These are phyloP conservation scores for Plasmodiophora brassicae DNA, from an alignment of 208 protist species.

Conservation along the genomic window DNA sequence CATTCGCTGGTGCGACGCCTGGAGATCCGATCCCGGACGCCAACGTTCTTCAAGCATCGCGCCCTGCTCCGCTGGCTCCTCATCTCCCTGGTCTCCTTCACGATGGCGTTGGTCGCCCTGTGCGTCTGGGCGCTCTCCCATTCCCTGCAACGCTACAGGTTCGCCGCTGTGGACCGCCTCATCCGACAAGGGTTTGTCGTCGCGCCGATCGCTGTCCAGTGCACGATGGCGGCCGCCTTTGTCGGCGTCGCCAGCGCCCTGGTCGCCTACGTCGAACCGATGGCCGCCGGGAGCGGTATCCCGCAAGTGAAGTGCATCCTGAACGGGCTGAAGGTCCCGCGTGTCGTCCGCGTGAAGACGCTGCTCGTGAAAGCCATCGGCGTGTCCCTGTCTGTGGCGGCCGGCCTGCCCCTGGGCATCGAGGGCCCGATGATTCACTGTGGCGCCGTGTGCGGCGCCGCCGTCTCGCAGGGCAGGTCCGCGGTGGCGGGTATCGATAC, in stretches of 20 bases:
- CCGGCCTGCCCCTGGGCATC: slow-evolving; percentile 79
- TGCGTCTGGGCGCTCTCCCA: not conserved
- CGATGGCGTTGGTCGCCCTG: not conserved
- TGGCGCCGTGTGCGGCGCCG: slow-evolving; percentile 81
- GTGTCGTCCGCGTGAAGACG: slow-evolving; percentile 73
- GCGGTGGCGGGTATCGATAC: slow-evolving; percentile 7
- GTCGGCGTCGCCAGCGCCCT: not conserved
- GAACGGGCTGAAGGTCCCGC: slow-evolving; percentile 79
- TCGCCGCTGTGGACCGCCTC: not conserved
- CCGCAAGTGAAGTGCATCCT: slow-evolving; percentile 80
- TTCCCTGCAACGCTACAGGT: not conserved
- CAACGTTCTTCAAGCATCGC: not conserved
- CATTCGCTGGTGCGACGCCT: not conserved
- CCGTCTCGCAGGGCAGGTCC: slow-evolving; percentile 69
- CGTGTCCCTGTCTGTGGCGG: slow-evolving; percentile 76
- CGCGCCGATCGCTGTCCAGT: not conserved
- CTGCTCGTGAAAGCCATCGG: slow-evolving; percentile 68
- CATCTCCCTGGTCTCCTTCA: not conserved
- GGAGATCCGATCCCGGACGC: not conserved
- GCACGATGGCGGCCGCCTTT: not conserved
- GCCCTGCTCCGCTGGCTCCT: slow-evolving; percentile 17
- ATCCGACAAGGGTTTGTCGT: not conserved
- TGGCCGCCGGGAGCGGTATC: slow-evolving; percentile 64
- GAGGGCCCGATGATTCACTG: slow-evolving; percentile 90
- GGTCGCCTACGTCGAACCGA: slow-evolving; percentile 59